Evolutionary conservation across 2,329 filamentous ascomycete species (phyloP).

Genomic region (Penicillium griseofulvum): DNA sequence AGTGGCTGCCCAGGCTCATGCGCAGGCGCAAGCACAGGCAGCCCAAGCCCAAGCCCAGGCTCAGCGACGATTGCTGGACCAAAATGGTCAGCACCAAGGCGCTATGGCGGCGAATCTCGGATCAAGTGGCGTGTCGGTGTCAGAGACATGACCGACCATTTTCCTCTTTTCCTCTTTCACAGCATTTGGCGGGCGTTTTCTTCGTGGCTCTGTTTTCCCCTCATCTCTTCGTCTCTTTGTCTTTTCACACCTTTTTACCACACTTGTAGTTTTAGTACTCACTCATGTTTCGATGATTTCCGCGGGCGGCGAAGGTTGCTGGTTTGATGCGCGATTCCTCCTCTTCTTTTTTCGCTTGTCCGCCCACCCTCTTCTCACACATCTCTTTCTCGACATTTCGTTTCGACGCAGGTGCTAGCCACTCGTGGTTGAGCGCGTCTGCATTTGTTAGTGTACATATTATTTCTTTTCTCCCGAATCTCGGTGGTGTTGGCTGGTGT

Average conservation of each 20-base stretch:
- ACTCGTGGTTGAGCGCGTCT: slow-evolving; percentile 13
- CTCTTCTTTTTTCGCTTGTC: slow-evolving; percentile 7
- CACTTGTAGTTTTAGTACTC: slow-evolving; percentile 33
- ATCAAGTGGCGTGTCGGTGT: slow-evolving; percentile 28
- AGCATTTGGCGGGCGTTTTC: slow-evolving; percentile 39
- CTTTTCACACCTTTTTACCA: slow-evolving; percentile 16
- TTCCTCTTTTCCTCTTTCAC: slow-evolving; percentile 11
- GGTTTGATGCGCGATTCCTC: slow-evolving; percentile 14
- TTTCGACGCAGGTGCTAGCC: slow-evolving; percentile 13
- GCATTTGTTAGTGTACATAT: slow-evolving; percentile 41
- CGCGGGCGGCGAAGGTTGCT: slow-evolving; percentile 17
- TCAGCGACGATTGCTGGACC: slow-evolving; percentile 37
- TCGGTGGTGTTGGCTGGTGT: slow-evolving; percentile 14
- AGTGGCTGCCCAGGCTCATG: slow-evolving; percentile 44
- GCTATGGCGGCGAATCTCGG: slow-evolving; percentile 24
- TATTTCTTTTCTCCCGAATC: slow-evolving; percentile 19
- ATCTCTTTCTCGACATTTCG: slow-evolving; percentile 9
- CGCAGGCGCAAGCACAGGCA: slow-evolving; percentile 42
- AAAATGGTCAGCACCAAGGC: slow-evolving; percentile 25
- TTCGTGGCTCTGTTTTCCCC: slow-evolving; percentile 18
- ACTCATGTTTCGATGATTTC: slow-evolving; percentile 23
- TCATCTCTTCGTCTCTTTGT: slow-evolving; percentile 23
- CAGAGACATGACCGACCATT: slow-evolving; percentile 30
- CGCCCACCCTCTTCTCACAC: slow-evolving; percentile 6
- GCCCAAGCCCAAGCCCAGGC: slow-evolving; percentile 41